Conservation (phyloP, 164 flowering plant genomes). For the Nelumbo lutea region DNA sequence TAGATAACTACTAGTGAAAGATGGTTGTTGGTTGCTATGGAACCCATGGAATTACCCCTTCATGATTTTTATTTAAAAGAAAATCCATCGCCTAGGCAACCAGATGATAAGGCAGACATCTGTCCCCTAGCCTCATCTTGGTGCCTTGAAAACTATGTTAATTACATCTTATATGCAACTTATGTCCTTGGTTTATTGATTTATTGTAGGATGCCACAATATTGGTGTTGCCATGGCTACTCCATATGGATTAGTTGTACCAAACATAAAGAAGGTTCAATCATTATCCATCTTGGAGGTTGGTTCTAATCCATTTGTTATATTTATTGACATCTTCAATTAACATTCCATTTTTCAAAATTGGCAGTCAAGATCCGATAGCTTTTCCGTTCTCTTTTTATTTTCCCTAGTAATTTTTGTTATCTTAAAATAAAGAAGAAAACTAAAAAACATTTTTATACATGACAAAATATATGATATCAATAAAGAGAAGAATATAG, state of each 20-base stretch:
- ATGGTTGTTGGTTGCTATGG: no score
- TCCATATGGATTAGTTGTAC: conserved; percentile 83
- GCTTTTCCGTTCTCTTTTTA: background rate
- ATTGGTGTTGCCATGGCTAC: conserved; percentile 98
- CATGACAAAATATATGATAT: no score
- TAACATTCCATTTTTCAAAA: background rate
- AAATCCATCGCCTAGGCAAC: no score
- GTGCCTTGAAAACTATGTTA: no score
- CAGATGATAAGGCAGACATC: no score
- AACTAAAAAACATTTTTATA: no score
- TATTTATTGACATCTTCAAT: background rate
- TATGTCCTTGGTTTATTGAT: conserved; percentile 7
- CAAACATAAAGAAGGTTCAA: conserved; percentile 91
- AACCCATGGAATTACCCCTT: background rate
- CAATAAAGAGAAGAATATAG: no score
- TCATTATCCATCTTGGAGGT: conserved; percentile 85
- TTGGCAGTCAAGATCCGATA: background rate
- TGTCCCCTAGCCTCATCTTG: no score
- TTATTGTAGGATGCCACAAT: conserved; percentile 68
- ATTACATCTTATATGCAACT: background rate
- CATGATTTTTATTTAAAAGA: no score
- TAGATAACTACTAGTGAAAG: no score
- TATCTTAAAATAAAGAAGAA: background rate
- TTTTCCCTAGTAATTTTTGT: background rate
- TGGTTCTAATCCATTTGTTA: conserved; percentile 13